These are phyloP conservation scores for Sodiomyces alkalinus DNA, from an alignment of 2,329 filamentous ascomycete species.

Conservation along the genomic window DNA sequence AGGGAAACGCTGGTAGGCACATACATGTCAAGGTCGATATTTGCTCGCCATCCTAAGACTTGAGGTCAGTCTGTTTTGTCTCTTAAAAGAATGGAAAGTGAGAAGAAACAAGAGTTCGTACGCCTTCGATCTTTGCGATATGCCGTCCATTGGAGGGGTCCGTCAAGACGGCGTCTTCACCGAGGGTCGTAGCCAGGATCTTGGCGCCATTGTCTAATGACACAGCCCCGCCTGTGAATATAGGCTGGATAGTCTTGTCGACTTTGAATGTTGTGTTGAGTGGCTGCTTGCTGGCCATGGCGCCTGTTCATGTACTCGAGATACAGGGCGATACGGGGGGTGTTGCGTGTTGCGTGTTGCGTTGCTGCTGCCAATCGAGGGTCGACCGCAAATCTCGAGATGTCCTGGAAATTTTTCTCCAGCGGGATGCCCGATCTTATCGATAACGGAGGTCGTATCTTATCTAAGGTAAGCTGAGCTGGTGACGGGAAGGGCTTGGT, in stretches of 20 bases:
- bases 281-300: constrained; percentile 46
- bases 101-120: constrained; percentile 22
- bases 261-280: constrained; percentile 84
- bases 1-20: no score
- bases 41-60: constrained; percentile 57
- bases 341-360: constrained; percentile 2
- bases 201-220: constrained; percentile 68
- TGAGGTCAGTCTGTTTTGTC: no score
- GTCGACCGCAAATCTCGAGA: no score
- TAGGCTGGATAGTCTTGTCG: constrained; percentile 70
- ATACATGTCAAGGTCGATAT: constrained; percentile 43
- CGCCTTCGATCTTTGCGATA: constrained; percentile 75
- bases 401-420: constrained; percentile 1
- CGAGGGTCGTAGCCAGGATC: constrained; percentile 77
- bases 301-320: constrained; percentile 7
- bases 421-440: constrained; percentile 1
- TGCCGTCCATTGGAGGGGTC: constrained; percentile 71
- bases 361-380: no score
- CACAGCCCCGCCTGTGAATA: constrained; percentile 84
- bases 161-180: constrained; percentile 80
- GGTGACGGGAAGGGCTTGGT: no score
- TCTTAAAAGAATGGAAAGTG: constrained; percentile 10
- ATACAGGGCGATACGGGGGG: no score
- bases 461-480: no score
- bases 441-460: constrained; percentile 1